phyloP scores from a whole-genome alignment of 768 basidiomycete genomes.

The Lentinula aciculospora region DNA sequence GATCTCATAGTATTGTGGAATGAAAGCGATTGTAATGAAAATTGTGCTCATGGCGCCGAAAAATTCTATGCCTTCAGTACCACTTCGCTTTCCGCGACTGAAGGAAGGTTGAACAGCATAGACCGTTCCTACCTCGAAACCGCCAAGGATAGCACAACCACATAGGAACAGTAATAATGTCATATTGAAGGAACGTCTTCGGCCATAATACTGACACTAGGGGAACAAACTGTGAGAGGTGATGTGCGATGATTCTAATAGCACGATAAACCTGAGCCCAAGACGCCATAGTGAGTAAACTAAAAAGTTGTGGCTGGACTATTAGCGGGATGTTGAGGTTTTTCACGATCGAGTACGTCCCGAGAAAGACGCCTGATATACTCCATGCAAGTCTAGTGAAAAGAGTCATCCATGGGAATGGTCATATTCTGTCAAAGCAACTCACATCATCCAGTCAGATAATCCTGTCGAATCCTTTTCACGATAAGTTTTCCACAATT shows the following conservation, averaged over 20 bases:
- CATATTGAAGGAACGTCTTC: conserved; percentile 26
- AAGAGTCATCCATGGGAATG: background rate
- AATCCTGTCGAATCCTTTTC: conserved; percentile 65
- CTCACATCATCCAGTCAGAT: conserved; percentile 60
- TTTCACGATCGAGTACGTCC: conserved; percentile 62
- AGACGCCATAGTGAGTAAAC: conserved; percentile 12
- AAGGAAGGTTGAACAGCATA: conserved; percentile 48
- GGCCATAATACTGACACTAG: conserved; percentile 66
- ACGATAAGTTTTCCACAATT: conserved; percentile 69
- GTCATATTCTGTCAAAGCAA: conserved; percentile 9
- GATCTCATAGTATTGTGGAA: conserved; percentile 75
- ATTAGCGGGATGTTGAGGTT: conserved; percentile 70
- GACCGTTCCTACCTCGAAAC: conserved; percentile 55
- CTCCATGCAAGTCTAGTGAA: conserved; percentile 54
- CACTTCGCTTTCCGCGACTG: conserved; percentile 16
- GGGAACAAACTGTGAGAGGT: conserved; percentile 55
- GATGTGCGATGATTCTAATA: background rate
- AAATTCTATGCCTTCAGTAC: conserved; percentile 31
- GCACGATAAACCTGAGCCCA: conserved; percentile 2
- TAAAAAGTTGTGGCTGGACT: conserved; percentile 62
- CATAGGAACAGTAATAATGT: conserved; percentile 30
- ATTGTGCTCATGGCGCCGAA: conserved; percentile 61
- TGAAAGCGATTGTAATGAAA: conserved; percentile 46
- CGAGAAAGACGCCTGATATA: conserved; percentile 51
- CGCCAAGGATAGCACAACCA: conserved; percentile 43